Base-by-base conservation (phyloP, 176 grass and related monocot genomes). In the Musa acuminata region DNA sequence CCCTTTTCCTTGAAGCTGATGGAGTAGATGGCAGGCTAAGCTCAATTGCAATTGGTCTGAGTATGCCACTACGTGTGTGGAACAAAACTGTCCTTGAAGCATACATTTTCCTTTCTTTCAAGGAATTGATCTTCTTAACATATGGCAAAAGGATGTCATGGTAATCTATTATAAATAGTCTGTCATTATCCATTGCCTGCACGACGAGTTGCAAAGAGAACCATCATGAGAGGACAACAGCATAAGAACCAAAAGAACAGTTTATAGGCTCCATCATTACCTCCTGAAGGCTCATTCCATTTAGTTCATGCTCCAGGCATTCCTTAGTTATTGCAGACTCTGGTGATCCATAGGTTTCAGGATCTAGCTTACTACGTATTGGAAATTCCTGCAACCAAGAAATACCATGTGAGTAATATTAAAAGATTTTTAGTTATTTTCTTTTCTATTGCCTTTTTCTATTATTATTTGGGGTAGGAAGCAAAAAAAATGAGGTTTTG, bases 111-210 rank as follows among this genome's bases (percentile, higher is more conserved):
- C 75, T 91, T 75, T 72, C 67, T 0, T 80, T 51, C 0, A 83
- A 70, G 67, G 79, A 73, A 24, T 85, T 78, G 63, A 96, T 84
- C 64, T 53, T 76, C 67, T 85, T 49, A 11, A 96, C 88, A 51
- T 83, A 89, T 9, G 88, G 92, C 72, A 96, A 77, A 35, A 86
- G 75, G 20, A 88, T 29, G 73, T 96, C 92, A 73, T 96, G 86
- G 77, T 91, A 91, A 70, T 96, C 92, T 22, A 96, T 73, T 21
- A 96, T 85, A 77, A 96, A 96, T 11, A 96, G 49, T 81, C 66
- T 85, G 64, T 91, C 84, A 13, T 75, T 71, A 21, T 51, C n/a
- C 22, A 96, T 21, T 25, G 89, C 86, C 89, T 91, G 79, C 64
- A 58, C 8, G 57, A 66, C 21, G 8, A 52, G 1, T 29, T 27